These are phyloP conservation scores for Eutrema heterophyllum DNA, from an alignment of 345 rosid genomes.

Conservation along the genomic window DNA sequence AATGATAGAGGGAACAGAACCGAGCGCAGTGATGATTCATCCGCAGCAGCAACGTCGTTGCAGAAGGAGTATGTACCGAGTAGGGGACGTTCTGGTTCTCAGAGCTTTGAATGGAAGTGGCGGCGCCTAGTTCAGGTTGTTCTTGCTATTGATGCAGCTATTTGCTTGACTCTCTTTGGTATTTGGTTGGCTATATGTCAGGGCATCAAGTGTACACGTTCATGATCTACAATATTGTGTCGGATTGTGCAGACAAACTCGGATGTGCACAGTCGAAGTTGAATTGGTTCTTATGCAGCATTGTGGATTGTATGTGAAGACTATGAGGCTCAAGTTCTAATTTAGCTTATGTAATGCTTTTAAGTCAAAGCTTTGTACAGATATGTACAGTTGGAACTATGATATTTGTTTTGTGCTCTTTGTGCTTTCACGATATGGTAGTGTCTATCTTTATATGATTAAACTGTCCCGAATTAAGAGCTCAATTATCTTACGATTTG, in stretches of 20 bases:
- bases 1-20: conserved; percentile 43
- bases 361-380: not conserved
- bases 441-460: not conserved
- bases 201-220: conserved; percentile 48
- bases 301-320: not conserved
- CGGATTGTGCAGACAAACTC: not conserved
- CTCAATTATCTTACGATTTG: not conserved
- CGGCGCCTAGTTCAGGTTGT: conserved; percentile 63
- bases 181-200: conserved; percentile 66
- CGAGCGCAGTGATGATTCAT: conserved; percentile 40
- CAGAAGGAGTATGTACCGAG: conserved; percentile 63
- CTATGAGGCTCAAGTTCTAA: not conserved
- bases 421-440: not conserved
- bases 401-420: not conserved
- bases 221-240: conserved; percentile 10
- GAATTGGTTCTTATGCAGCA: not conserved
- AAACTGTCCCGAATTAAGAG: not conserved
- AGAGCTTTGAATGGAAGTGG: conserved; percentile 62
- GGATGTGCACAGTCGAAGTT: not conserved
- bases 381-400: not conserved
- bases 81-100: conserved; percentile 54
- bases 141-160: conserved; percentile 71
- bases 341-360: conserved; percentile 1
- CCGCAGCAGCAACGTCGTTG: conserved; percentile 40
- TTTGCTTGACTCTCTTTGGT: conserved; percentile 56